Percentiles rank a stretch among this genome's conserved stretches.
Conservation (phyloP, 768 basidiomycete species). For the Suillus sp. region DNA sequence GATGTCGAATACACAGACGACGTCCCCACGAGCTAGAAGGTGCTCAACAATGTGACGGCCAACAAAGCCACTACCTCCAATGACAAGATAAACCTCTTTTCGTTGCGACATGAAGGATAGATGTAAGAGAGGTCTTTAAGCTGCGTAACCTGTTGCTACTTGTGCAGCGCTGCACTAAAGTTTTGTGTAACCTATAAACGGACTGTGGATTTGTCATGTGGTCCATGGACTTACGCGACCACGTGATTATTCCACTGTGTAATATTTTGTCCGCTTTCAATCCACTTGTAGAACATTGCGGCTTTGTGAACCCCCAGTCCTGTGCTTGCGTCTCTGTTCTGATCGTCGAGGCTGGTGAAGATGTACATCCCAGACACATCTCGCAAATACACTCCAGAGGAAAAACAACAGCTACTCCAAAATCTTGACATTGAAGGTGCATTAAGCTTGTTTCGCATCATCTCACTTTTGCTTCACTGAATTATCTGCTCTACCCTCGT, state of each 20-base stretch:
- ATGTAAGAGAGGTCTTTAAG: not conserved
- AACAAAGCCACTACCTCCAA: constrained; percentile 92
- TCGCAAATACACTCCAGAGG: constrained; percentile 57
- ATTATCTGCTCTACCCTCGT: constrained; percentile 8
- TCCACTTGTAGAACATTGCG: not conserved
- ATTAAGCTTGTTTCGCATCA: constrained; percentile 13
- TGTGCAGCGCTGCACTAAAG: not conserved
- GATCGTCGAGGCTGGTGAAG: not conserved
- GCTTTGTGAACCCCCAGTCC: not conserved
- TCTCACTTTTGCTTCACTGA: constrained; percentile 6
- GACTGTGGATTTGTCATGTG: not conserved
- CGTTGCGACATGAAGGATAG: constrained; percentile 13
- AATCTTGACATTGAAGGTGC: constrained; percentile 83
- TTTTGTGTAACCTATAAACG: not conserved
- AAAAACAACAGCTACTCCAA: constrained; percentile 72
- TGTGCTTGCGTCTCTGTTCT: not conserved
- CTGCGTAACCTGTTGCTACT: not conserved
- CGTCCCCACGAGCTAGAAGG: constrained; percentile 75
- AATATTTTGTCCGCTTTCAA: not conserved
- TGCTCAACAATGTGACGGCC: constrained; percentile 90
- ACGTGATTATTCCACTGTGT: not conserved
- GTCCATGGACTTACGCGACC: constrained; percentile 1
- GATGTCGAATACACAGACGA: constrained; percentile 87
- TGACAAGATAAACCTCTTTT: constrained; percentile 82
- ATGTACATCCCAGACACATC: constrained; percentile 28